Base-by-base conservation (phyloP, 345 rosid species). In the Ceriops decandra region DNA sequence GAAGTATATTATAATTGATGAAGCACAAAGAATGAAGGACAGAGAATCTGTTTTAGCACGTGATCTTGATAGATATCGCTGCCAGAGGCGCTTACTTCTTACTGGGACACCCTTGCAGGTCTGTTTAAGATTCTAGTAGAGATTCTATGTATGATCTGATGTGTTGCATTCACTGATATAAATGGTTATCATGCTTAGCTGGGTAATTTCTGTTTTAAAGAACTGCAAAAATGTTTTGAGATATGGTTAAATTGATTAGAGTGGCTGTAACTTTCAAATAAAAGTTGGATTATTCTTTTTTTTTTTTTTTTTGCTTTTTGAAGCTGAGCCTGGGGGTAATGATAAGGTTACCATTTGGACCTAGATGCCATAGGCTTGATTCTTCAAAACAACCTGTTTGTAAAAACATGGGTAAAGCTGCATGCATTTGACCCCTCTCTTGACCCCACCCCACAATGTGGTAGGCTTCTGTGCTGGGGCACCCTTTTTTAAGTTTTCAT, bases 81-180 rank as follows among this genome's bases (percentile, higher is more conserved):
- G 99, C 76, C 98, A 92, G 80, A 86, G 99, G 85, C 96, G 98
- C 71, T 86, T 95, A 47, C 98, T 95, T 83, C 98, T 95, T 67
- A 95, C 99, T 11, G 99, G 99, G 82, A 95, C 99, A 31, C 98
- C 99, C 60, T 84, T 95, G 64, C 99, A 95, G 99, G 99, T 92
- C 26, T 79, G 88, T 84, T 76, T 67, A 31, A 31, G 33, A 5
- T 30, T 11, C 47, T 36, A 13, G 19, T 7, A 0, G 5, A 46
- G 52, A 60, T 38, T 54, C 28, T 22, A 7, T 11, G 22, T 11
- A 22, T 54, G 58, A 3, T 26, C 46, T 63, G 63, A 63, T 63
- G 4, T 54, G 5, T 54, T 22, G 28, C 58, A 54, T 22, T 13
- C 8, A 3, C 58, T 22, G 58, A 54, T 22, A 13, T 54, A 5